Conservation (phyloP, 352 stramenopile species). For the Pythium monospermum region DNA sequence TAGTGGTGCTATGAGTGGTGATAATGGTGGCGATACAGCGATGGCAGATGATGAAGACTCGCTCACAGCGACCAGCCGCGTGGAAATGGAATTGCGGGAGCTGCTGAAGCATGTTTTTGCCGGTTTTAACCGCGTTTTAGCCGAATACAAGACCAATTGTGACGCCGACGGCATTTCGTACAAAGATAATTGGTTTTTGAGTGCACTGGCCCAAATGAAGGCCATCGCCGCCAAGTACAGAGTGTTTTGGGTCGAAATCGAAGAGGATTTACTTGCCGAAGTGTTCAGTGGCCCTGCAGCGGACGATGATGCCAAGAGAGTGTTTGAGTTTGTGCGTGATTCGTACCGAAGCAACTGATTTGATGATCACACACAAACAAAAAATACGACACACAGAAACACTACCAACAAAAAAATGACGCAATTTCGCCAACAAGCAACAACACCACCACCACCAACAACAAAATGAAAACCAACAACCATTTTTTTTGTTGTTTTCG, state of each 20-base stretch:
- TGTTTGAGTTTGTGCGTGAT: constrained; percentile 68
- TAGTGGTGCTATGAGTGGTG: constrained; percentile 27
- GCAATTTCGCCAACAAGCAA: not conserved
- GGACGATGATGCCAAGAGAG: constrained; percentile 65
- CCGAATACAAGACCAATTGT: constrained; percentile 74
- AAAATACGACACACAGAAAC: not conserved
- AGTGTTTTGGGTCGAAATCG: constrained; percentile 41
- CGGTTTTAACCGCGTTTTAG: constrained; percentile 68
- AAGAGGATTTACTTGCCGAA: constrained; percentile 43
- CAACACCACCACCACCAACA: not conserved
- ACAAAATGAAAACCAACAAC: not conserved
- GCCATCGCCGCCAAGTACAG: constrained; percentile 55
- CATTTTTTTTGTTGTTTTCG: not conserved
- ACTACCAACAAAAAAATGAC: not conserved
- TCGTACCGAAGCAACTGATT: constrained; percentile 51
- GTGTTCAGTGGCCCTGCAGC: constrained; percentile 49
- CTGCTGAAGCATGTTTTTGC: constrained; percentile 55
- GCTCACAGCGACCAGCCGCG: constrained; percentile 28
- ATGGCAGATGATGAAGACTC: constrained; percentile 40
- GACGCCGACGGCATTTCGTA: constrained; percentile 64
- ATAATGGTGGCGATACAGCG: constrained; percentile 33
- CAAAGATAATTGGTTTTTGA: constrained; percentile 80
- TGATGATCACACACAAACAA: not conserved
- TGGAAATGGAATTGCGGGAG: constrained; percentile 44
- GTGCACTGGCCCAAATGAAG: constrained; percentile 67